phyloP scores from a whole-genome alignment of 441 rosid genomes.

The Arabidopsis hybrid region DNA sequence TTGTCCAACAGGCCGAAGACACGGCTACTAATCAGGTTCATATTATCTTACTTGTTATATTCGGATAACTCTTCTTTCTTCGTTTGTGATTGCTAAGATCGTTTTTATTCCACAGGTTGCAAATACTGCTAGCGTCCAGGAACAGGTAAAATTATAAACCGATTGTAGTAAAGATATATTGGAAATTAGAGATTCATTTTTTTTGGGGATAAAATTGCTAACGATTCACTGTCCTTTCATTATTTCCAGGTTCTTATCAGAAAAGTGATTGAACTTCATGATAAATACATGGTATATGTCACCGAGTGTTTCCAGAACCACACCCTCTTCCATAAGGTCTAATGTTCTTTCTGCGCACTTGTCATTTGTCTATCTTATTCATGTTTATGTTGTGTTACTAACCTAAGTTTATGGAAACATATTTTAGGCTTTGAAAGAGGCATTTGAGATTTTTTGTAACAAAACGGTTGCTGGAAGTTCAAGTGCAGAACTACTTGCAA shows the following conservation, averaged over 20 bases:
- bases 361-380: conserved; percentile 11
- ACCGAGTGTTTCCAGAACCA: conserved; percentile 84
- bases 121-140: conserved; percentile 62
- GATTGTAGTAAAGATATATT: conserved; percentile 30
- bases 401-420: conserved; percentile 21
- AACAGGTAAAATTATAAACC: conserved; percentile 61
- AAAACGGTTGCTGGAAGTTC: conserved; percentile 89
- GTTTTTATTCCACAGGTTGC: conserved; percentile 55
- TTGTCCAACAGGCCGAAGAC: conserved; percentile 96
- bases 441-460: conserved; percentile 93
- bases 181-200: neutral
- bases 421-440: conserved; percentile 88
- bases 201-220: neutral
- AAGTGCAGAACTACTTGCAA: conserved; percentile 91
- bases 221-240: neutral
- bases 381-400: conserved; percentile 3
- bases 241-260: conserved; percentile 78
- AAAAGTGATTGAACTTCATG: conserved; percentile 87
- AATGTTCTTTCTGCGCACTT: conserved; percentile 16
- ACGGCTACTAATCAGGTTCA: conserved; percentile 75
- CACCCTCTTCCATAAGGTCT: conserved; percentile 91
- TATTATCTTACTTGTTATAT: neutral
- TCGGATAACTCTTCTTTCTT: neutral
- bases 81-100: conserved; percentile 19
- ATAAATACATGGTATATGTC: conserved; percentile 84